A percentile compares a stretch with the other conserved stretches of the same genome.
These are phyloP conservation scores for Quercus variabilis DNA, from an alignment of 306 rosid species.

Conservation along the genomic window DNA sequence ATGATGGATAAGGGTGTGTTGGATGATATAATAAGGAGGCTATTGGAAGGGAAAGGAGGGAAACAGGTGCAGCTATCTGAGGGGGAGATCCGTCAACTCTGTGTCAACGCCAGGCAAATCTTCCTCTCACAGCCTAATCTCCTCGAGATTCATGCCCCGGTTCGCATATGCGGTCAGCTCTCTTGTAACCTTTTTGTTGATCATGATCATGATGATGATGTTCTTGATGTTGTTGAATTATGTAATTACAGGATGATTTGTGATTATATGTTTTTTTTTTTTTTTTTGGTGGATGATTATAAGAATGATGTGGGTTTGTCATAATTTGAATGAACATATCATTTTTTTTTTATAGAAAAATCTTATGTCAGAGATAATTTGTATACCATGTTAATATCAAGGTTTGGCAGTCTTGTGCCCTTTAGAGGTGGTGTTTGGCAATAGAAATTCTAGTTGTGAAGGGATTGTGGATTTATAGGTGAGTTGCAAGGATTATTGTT, in stretches of 20 bases:
- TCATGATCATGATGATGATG: background rate
- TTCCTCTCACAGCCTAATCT: slow-evolving; percentile 90
- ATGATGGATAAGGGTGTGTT: slow-evolving; percentile 68
- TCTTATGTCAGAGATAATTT: background rate
- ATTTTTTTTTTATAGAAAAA: background rate
- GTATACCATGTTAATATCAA: background rate
- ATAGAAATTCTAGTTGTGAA: background rate
- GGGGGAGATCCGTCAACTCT: slow-evolving; percentile 96
- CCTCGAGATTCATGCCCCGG: slow-evolving; percentile 65
- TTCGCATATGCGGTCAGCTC: slow-evolving; percentile 73
- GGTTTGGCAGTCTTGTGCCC: background rate
- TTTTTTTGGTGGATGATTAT: background rate
- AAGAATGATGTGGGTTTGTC: background rate
- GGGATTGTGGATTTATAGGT: background rate
- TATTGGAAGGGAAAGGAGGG: slow-evolving; percentile 77
- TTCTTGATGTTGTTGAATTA: background rate
- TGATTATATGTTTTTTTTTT: background rate
- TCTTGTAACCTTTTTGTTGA: background rate
- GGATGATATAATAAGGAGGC: slow-evolving; percentile 81
- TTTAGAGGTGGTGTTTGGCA: background rate
- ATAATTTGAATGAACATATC: background rate
- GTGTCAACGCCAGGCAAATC: slow-evolving; percentile 88
- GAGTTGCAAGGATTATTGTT: background rate
- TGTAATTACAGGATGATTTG: background rate
- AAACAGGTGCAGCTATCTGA: slow-evolving; percentile 96